Base-by-base conservation (phyloP, 805 yeast species). In the Wickerhamiella parazyma region DNA sequence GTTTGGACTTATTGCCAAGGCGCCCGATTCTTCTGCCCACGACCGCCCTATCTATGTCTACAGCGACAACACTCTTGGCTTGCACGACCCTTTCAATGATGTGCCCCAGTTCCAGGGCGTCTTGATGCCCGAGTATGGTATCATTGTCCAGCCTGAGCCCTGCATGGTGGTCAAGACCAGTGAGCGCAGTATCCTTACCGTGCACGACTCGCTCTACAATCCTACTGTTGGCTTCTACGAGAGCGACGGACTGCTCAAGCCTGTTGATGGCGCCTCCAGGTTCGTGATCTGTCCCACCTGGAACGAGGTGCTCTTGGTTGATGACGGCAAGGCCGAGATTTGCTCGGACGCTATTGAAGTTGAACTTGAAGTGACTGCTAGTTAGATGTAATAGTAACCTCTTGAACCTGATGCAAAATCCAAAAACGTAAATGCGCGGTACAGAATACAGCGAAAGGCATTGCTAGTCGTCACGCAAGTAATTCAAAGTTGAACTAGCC, bases 121-220 rank as follows among this genome's bases (percentile, higher is more conserved):
- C 10, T 28, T 48, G 22, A 36, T 55, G 41, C 47, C 49, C 20
- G 58, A 55, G 41, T 54, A 50, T 43, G 52, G 54, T 12, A 45
- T 55, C 5, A 33, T 56, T 14, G 19, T 55, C 22, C 54, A 50
- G 29, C 59, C 59, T 4, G 55, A 54, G 46, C 60, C 60, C 2
- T 42, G 53, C 25, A 44, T 39, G 16, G 46, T 47, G 5, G 45
- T 56, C 21, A 53, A 54, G 40, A 36, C 51, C 14, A 46, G 46
- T 38, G 50, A 46, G 14, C 48, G 53, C 25, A 49, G 48, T 29
- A 47, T 54, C 16, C 28, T 49, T 10, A 43, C 47, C 26, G 45
- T 55, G 19, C 50, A 48, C 42, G 51, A 50, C 38, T 48, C 53
- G 14, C 46, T 56, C 35, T 54, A 39, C 41, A 42, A 46, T 41